These are phyloP conservation scores for Abrus pulchellus DNA, from an alignment of 306 rosid species.

Conservation along the genomic window DNA sequence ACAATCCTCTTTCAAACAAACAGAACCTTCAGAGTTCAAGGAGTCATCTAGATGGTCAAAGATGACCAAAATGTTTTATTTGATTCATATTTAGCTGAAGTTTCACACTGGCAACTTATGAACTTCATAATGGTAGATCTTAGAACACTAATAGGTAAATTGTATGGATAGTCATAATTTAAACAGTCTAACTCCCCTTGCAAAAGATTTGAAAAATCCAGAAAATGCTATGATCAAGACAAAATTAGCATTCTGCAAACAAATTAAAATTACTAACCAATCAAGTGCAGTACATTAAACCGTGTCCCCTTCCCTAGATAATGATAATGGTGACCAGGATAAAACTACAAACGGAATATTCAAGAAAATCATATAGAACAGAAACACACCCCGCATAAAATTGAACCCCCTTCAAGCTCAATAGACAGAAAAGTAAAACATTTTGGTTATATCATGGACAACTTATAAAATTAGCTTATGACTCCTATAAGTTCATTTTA, in stretches of 20 bases:
- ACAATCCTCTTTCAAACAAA: conserved; percentile 36
- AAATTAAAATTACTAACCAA: conserved; percentile 8
- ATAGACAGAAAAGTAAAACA: conserved; percentile 11
- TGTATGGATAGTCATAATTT: neutral
- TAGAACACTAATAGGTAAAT: neutral
- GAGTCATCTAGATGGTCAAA: neutral
- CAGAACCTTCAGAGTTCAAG: conserved; percentile 17
- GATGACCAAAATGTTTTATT: neutral
- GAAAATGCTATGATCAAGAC: neutral
- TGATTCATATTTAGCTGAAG: neutral
- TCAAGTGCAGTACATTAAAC: conserved; percentile 15
- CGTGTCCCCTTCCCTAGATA: neutral
- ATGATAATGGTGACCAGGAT: conserved; percentile 7
- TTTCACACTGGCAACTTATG: neutral
- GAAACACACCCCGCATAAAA: conserved; percentile 20
- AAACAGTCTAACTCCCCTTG: conserved; percentile 1
- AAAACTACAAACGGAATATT: neutral
- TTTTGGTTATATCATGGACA: neutral
- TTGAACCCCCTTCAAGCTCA: conserved; percentile 35
- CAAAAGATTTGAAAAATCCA: conserved; percentile 27
- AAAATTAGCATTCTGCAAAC: conserved; percentile 25
- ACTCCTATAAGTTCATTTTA: too few relatives aligned
- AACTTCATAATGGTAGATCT: conserved; percentile 23
- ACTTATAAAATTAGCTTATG: too few relatives aligned
- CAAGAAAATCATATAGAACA: conserved; percentile 32